Base-by-base conservation (phyloP, 495 filamentous ascomycete genomes). In the Lindgomyces ingoldianus region DNA sequence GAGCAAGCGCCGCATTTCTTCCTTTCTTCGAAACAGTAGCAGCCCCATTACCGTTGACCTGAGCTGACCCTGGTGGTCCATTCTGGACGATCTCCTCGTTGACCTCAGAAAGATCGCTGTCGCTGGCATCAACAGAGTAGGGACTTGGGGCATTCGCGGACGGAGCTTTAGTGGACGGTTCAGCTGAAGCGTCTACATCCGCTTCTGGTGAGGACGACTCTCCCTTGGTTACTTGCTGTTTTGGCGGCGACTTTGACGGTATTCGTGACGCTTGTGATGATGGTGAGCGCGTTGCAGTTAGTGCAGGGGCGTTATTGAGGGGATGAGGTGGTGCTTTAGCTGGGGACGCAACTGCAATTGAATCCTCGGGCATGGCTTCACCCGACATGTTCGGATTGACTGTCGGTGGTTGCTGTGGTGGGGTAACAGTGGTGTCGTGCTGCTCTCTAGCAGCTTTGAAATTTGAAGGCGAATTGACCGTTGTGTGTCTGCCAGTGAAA, bases 21-120 rank as follows among this genome's bases (percentile, higher is more conserved):
- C 14, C 42, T 44, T 61, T 64, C 48, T 64, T 60, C n/a, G 58
- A 6, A 16, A 24, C 33, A 11, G 50, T 10, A 6, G 29, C 27
- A 49, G 55, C 42, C 12, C 14, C 49, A 19, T 49, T 65, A 16
- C 44, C 57, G 14, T 69, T 60, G 24, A 47, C 41, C 12, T 52
- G 22, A 21, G 30, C 29, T 21, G 52, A 44, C 46, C 52, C 52
- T 10, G 68, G 68, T 1, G 63, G 57, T 1, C 51, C 62, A 33
- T 55, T 62, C 25, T 55, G 33, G 18, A 66, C 50, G 16, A 70
- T 70, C 21, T 70, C 68, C 52, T 70, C 68, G 51, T 70, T 63
- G 58, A 70, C 62, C n/a, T 70, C 68, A 16, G 60, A 65, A 24
- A 70, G 68, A 16, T 66, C 68, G 16, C 63, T 67, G 59, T 70